Evolutionary conservation across 371 early-diverging fungal species (phyloP), one percentile per base, ranked within the genome.

Genomic region (Rhizomucor pusillus): DNA sequence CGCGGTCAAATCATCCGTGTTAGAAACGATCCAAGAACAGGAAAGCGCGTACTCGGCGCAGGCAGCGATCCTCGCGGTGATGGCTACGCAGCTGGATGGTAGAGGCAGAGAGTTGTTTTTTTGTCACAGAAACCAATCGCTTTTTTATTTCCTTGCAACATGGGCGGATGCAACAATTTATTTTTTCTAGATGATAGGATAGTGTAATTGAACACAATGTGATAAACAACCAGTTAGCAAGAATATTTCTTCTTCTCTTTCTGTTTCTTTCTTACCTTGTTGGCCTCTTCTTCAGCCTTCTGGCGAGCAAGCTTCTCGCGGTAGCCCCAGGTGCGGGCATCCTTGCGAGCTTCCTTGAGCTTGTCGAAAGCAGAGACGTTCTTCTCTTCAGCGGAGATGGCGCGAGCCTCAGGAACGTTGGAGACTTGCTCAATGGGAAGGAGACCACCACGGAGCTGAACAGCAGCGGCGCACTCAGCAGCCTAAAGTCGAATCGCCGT

Each of bases 311-410:
- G 89, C 73, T 84, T 86, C 65, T 89, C 92, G 66, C 93, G 88
- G 60, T 82, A 79, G 72, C 97, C 98, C 73, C 83, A 82, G 66
- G 81, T 80, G 67, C 90, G 89, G 64, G 81, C 77, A 77, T 80
- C 87, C 61, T 90, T 86, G 63, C 91, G 91, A 66, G 94, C 92
- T 76, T 86, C 86, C 80, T 95, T 91, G 67, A 94, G 90, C 65
- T 87, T 85, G 70, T 80, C 80, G 86, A 79, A 98, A 56, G 94
- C 93, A 52, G 77, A 75, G 69, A 69, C 68, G 66, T 79, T 78
- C 83, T 91, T 90, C 84, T 92, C 92, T 60, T 90, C 90, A 48
- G 81, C 87, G 57, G 90, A 82, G 83, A 93, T 84, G 59, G 85
- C 84, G 73, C 93, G 89, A 58, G 88, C 88, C 66, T 88, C 85